Evolutionary conservation across 257 asterid species (phyloP).

Genomic region (Solanum piurae): DNA sequence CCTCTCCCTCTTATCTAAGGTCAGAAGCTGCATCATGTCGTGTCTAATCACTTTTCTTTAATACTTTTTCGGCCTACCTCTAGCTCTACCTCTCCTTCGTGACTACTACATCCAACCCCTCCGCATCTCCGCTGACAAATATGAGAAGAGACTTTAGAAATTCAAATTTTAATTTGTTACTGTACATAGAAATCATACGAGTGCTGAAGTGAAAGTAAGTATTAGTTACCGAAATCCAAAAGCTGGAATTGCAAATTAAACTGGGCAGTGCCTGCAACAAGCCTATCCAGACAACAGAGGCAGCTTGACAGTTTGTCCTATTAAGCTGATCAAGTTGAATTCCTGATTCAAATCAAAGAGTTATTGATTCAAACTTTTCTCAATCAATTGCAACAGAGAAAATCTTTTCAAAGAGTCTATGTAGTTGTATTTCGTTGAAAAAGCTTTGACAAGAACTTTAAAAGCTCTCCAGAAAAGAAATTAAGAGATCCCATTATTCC

Average conservation of each 20-base stretch:
- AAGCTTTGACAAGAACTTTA: neutral
- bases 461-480: neutral
- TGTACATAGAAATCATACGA: neutral
- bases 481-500: slow-evolving; percentile 55
- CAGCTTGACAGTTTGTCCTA: neutral
- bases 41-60: neutral
- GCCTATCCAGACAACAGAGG: slow-evolving; percentile 29
- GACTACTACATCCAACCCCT: neutral
- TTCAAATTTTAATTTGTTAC: neutral
- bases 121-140: neutral
- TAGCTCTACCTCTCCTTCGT: neutral
- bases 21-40: neutral
- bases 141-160: neutral
- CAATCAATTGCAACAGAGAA: neutral
- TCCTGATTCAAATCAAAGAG: neutral
- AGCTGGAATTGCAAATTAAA: slow-evolving; percentile 58
- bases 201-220: neutral
- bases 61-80: neutral
- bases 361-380: neutral
- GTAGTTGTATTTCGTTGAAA: neutral
- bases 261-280: slow-evolving; percentile 33
- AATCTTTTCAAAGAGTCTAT: neutral
- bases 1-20: neutral
- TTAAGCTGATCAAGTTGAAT: neutral
- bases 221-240: slow-evolving; percentile 19